phyloP scores from a whole-genome alignment of 345 rosid species.

The Gossypium anomalum region DNA sequence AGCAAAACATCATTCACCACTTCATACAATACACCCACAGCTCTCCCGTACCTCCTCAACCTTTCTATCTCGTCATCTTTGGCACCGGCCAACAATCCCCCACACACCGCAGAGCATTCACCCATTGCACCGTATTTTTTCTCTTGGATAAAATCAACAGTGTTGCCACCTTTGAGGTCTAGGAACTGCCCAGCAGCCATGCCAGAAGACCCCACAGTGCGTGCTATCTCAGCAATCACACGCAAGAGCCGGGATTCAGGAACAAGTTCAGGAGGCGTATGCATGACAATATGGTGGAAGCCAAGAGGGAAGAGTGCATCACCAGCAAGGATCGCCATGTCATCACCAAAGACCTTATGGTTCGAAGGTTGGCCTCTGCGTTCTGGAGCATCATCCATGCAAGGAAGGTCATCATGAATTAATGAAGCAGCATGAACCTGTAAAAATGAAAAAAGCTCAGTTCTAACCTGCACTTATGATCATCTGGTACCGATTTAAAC shows the following conservation, averaged over 20 bases:
- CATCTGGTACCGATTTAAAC: neutral
- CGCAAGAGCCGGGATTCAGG: slow-evolving; percentile 60
- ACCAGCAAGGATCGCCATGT: slow-evolving; percentile 91
- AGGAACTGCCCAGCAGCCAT: slow-evolving; percentile 98
- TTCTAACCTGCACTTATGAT: neutral
- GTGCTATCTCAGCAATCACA: slow-evolving; percentile 85
- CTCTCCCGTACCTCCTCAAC: slow-evolving; percentile 77
- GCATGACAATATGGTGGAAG: slow-evolving; percentile 76
- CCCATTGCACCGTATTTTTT: slow-evolving; percentile 88
- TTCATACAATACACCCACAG: slow-evolving; percentile 81
- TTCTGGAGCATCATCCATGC: slow-evolving; percentile 82
- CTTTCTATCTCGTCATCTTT: slow-evolving; percentile 59
- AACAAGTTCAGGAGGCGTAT: slow-evolving; percentile 64
- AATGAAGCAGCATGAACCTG: slow-evolving; percentile 89
- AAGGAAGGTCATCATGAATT: slow-evolving; percentile 93
- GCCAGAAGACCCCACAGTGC: slow-evolving; percentile 85
- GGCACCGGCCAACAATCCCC: slow-evolving; percentile 88
- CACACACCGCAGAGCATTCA: slow-evolving; percentile 91
- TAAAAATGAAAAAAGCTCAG: slow-evolving; percentile 10
- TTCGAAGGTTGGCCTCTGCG: slow-evolving; percentile 91
- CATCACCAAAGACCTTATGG: slow-evolving; percentile 66
- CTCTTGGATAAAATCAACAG: slow-evolving; percentile 62
- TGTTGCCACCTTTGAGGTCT: slow-evolving; percentile 72
- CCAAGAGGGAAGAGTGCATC: slow-evolving; percentile 97
- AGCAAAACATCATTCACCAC: slow-evolving; percentile 65